Evolutionary conservation across 768 basidiomycete genomes (phyloP), one percentile per base, ranked within the genome.

Genomic region (Naganishia onofrii): DNA sequence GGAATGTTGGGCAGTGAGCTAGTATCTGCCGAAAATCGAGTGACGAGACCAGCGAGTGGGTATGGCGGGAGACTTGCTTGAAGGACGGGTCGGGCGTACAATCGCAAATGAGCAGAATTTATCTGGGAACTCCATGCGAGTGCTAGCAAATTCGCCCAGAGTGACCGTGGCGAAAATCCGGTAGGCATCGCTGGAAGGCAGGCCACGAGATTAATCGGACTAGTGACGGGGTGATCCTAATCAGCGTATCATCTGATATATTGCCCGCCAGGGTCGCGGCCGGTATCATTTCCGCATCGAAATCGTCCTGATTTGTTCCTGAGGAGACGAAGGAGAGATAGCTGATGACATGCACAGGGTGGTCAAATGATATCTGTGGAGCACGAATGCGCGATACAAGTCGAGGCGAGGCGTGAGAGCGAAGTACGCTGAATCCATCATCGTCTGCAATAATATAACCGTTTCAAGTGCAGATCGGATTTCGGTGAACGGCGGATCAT

Each of bases 201-300:
- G 31, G 36, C 42, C 46, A 44, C 12, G 65, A 54, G 46, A 66
- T 44, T 6, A 74, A 19, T 2, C 58, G 66, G 21, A 75, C 66
- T 5, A 73, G 69, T 9, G 12, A 34, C 6, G 73, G 21, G 10
- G 71, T 73, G 36, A 76, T 72, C 29, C 74, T 74, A 0, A 75
- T 65, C 12, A 73, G 63, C 21, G 70, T 28, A n/a, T 73, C 68
- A 2, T 60, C 44, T 31, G 26, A 10, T 28, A 58, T 52, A 10
- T 38, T 28, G 2, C 64, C 70, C 9, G 79, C 76, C 19, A 72
- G 70, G 1, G 76, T 48, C 6, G 76, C 48, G 3, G n/a, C 38
- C 21, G n/a, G 42, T n/a, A 26, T n/a, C 32, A 58, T 26, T 44
- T 28, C 36, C n/a, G 38, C 60, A 29, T 63, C 42, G 26, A 63